Evolutionary conservation across 352 stramenopile genomes (phyloP).

Genomic region (Phytophthora palmivora): DNA sequence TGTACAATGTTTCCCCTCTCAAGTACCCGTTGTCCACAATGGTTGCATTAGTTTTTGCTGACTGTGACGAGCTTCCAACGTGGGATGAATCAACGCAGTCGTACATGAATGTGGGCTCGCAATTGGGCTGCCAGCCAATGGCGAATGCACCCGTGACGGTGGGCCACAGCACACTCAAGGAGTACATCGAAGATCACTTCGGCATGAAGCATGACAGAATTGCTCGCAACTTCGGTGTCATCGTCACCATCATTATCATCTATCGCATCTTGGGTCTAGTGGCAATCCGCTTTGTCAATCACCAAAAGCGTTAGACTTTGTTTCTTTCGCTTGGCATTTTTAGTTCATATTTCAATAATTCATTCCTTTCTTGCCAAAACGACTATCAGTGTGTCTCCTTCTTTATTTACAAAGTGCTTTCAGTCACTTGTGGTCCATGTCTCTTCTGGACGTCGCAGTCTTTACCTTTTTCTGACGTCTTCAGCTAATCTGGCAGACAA

Average conservation of each 20-base stretch:
- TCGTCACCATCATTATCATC: slow-evolving; percentile 34
- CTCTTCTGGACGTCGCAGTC: no score
- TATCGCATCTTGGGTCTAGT: slow-evolving; percentile 42
- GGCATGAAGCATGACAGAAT: slow-evolving; percentile 30
- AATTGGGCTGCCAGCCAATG: slow-evolving; percentile 37
- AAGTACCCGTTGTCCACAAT: slow-evolving; percentile 30
- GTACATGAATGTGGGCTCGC: slow-evolving; percentile 24
- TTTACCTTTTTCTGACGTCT: no score
- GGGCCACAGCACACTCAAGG: slow-evolving; percentile 28
- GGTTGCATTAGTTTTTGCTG: slow-evolving; percentile 39
- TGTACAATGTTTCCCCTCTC: slow-evolving; percentile 34
- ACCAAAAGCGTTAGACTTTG: slow-evolving; percentile 39
- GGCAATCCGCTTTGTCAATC: slow-evolving; percentile 25
- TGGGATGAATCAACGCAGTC: no score
- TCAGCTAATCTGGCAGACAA: no score
- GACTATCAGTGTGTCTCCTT: no score
- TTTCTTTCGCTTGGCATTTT: background rate
- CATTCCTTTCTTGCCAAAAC: no score
- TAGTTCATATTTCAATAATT: background rate
- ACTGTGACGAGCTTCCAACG: slow-evolving; percentile 33
- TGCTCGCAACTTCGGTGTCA: slow-evolving; percentile 39
- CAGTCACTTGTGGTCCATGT: no score
- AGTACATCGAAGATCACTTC: slow-evolving; percentile 29
- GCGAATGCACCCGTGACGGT: slow-evolving; percentile 24
- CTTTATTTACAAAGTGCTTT: no score